These are phyloP conservation scores for Canavalia ensiformis DNA, from an alignment of 306 rosid genomes.

Conservation along the genomic window DNA sequence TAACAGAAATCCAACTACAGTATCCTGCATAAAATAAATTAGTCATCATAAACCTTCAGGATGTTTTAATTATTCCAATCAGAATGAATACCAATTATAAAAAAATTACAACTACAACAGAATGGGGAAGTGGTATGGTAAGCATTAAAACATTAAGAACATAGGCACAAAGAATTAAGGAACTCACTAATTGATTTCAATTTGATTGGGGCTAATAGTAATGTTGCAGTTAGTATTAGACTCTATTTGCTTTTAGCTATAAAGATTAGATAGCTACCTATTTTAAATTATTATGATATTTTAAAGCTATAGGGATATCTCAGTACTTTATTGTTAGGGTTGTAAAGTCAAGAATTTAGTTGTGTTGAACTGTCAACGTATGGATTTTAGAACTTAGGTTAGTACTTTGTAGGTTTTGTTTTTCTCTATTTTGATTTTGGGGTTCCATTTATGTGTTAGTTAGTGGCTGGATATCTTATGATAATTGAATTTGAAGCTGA, in stretches of 20 bases:
- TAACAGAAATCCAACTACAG: constrained; percentile 89
- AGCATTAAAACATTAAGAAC: neutral
- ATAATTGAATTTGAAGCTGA: neutral
- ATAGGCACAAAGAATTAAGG: constrained; percentile 19
- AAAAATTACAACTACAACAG: neutral
- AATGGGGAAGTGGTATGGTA: constrained; percentile 7
- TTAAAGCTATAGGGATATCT: constrained; percentile 20
- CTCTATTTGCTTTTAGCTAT: neutral
- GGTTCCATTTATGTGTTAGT: constrained; percentile 14
- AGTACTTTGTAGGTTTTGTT: neutral
- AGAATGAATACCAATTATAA: constrained; percentile 21
- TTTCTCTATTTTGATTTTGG: neutral
- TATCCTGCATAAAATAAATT: constrained; percentile 66
- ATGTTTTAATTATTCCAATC: constrained; percentile 28
- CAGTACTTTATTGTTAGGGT: neutral
- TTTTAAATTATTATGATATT: neutral
- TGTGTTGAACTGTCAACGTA: constrained; percentile 2
- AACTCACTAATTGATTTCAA: constrained; percentile 23
- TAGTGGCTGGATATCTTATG: neutral
- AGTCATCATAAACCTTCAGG: constrained; percentile 1
- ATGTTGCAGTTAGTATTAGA: neutral
- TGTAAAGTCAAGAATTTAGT: constrained; percentile 3
- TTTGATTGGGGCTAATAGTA: constrained; percentile 8
- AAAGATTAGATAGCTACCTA: neutral
- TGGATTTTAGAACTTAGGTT: neutral